Base-by-base conservation (phyloP, 202 grass and related monocot genomes). In the Schoenoplectus triqueter region DNA sequence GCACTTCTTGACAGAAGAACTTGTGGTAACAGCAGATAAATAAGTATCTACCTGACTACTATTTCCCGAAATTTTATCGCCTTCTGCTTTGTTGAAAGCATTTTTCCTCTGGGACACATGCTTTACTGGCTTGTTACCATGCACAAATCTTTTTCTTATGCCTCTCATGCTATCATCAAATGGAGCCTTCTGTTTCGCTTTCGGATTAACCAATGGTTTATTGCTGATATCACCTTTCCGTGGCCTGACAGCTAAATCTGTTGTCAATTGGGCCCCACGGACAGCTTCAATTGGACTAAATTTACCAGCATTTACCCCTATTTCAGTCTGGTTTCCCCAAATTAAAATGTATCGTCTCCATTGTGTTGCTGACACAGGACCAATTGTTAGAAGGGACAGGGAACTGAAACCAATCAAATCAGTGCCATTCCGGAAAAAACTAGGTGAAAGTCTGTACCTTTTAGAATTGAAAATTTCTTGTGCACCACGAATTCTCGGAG, bases 1-100 rank as follows among this genome's bases (percentile, higher is more conserved):
- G 80, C 95, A 98, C 20, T 89, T 80, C 19, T 93, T 74, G 39
- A 98, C 52, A 73, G 84, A 91, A 89, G 83, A 94, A 21, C 87
- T 66, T 3, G 62, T 45, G 31, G 20, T 78, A 64, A 91, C 78
- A 51, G 57, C 0, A n/a, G 89, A 92, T 79, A 92, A 78, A 81
- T 80, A 80, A 4, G 10, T 82, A 54, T 82, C 78, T 5, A 80
- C 20, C 54, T 69, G 74, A 41, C 46, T 62, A 50, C 89, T 70
- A 39, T 64, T 91, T 21, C 64, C 72, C 2, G 18, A 81, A 65
- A 68, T 2, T n/a, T 87, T 86, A 84, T 21, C 51, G 15, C 20
- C 48, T 52, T 59, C 51, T 69, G 11, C 71, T 7, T 83, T 87
- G 64, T 85, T 90, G 54, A 14, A 56, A 11, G 2, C 54, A 67